phyloP scores from a whole-genome alignment of 2,329 filamentous ascomycete genomes.

The Orbilia oligospora region DNA sequence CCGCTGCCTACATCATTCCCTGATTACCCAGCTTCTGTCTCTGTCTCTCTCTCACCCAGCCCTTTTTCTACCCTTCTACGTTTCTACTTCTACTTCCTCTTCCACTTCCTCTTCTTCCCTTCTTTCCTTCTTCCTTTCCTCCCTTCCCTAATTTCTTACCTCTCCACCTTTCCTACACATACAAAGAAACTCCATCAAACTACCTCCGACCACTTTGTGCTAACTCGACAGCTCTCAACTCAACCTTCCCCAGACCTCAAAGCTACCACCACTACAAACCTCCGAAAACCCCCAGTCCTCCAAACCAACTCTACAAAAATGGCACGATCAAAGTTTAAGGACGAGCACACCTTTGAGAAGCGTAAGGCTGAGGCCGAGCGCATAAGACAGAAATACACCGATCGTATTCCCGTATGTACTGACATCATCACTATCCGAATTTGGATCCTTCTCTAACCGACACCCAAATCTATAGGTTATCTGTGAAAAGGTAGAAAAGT shows the following conservation, averaged over 20 bases:
- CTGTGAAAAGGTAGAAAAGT: constrained; percentile 99
- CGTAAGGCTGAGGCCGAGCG: constrained; percentile 99
- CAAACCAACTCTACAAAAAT: constrained; percentile 67
- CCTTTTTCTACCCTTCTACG: constrained; percentile 62
- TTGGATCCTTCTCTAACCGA: constrained; percentile 62
- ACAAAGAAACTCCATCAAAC: constrained; percentile 54
- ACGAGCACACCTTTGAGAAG: constrained; percentile 99
- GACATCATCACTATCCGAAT: constrained; percentile 33
- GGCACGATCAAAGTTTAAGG: constrained; percentile 99
- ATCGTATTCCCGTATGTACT: constrained; percentile 92
- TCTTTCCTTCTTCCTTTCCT: constrained; percentile 61
- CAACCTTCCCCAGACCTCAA: constrained; percentile 30
- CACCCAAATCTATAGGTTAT: constrained; percentile 78
- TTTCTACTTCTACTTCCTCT: constrained; percentile 64
- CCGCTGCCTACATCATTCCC: constrained; percentile 56
- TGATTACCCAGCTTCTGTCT: constrained; percentile 44
- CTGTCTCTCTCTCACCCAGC: constrained; percentile 32
- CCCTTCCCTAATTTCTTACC: constrained; percentile 42
- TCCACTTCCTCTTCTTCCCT: constrained; percentile 63
- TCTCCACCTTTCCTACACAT: constrained; percentile 9
- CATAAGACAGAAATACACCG: constrained; percentile 98
- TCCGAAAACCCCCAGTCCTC: constrained; percentile 59
- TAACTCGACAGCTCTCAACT: constrained; percentile 30
- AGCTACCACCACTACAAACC: constrained; percentile 36
- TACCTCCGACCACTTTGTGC: constrained; percentile 33